These are phyloP conservation scores for Candida sp. DNA, from an alignment of 1,139 yeast genomes.

Conservation along the genomic window DNA sequence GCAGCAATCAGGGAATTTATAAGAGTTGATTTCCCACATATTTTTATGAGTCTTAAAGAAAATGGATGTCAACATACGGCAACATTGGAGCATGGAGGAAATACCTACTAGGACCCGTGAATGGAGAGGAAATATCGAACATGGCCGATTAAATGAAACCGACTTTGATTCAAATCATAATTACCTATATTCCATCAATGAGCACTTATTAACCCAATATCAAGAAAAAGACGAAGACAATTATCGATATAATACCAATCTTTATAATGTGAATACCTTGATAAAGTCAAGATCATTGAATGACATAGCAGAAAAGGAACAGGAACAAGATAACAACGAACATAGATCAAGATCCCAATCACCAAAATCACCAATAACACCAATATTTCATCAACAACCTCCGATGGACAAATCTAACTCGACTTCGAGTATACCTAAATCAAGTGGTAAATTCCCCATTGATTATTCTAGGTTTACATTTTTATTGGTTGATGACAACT, in stretches of 20 bases:
- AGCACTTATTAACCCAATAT: neutral
- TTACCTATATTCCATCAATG: neutral
- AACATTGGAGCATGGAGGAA: neutral
- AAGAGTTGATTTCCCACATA: neutral
- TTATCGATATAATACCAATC: neutral
- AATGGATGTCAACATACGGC: neutral
- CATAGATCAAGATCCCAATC: neutral
- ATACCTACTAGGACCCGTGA: neutral
- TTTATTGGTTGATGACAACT: slow-evolving; percentile 42
- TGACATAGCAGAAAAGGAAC: neutral
- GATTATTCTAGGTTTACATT: slow-evolving; percentile 18
- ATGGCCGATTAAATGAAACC: neutral
- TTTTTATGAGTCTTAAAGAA: neutral
- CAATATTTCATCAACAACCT: slow-evolving; percentile 10
- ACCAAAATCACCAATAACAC: slow-evolving; percentile 4
- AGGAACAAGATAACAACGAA: neutral
- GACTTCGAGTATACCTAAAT: slow-evolving; percentile 8
- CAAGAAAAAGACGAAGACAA: no score
- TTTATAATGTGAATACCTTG: neutral
- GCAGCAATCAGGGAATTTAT: neutral
- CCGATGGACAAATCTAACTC: neutral
- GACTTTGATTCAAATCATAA: neutral
- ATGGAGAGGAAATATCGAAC: neutral
- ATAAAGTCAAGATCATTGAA: neutral
- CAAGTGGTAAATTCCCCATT: slow-evolving; percentile 6